Percentiles rank a stretch among this genome's conserved stretches.
Evolutionary conservation across 129 eudicot genomes (phyloP).

Genomic region (Flaveria bidentis): DNA sequence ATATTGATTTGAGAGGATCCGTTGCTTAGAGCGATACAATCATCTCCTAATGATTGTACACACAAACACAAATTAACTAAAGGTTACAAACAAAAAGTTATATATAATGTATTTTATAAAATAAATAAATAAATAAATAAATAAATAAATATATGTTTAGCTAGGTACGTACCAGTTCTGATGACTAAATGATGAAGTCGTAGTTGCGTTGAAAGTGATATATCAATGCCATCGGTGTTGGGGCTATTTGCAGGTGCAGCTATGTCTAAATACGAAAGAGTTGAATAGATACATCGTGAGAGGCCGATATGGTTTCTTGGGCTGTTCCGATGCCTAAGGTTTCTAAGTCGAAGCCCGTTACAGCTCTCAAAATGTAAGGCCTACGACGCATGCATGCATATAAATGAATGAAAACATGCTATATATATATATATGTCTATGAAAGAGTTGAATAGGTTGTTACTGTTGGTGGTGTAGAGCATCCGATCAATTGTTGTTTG

Average conservation of each 20-base stretch:
- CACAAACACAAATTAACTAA: background rate
- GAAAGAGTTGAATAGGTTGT: background rate
- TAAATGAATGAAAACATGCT: too few relatives aligned
- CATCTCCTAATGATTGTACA: slow-evolving; percentile 30
- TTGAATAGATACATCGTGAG: slow-evolving; percentile 14
- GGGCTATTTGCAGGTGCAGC: slow-evolving; percentile 40
- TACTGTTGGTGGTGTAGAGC: slow-evolving; percentile 36
- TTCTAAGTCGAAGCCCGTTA: slow-evolving; percentile 22
- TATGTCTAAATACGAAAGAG: slow-evolving; percentile 29
- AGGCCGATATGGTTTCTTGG: slow-evolving; percentile 43
- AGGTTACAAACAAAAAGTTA: background rate
- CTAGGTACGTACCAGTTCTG: slow-evolving; percentile 37
- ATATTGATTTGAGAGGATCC: slow-evolving; percentile 39
- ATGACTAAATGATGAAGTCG: slow-evolving; percentile 23
- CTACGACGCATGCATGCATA: background rate
- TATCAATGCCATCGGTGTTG: slow-evolving; percentile 42
- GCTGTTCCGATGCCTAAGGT: slow-evolving; percentile 32
- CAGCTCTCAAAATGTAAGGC: slow-evolving; percentile 38
- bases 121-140: too few relatives aligned
- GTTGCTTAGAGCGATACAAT: slow-evolving; percentile 34
- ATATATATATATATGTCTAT: too few relatives aligned
- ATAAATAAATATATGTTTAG: too few relatives aligned
- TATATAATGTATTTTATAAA: too few relatives aligned
- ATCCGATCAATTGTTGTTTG: slow-evolving; percentile 1
- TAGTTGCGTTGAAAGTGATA: slow-evolving; percentile 34